A percentile compares a stretch with the other conserved stretches of the same genome.
These are phyloP conservation scores for Lablab purpureus DNA, from an alignment of 306 rosid species.

Conservation along the genomic window DNA sequence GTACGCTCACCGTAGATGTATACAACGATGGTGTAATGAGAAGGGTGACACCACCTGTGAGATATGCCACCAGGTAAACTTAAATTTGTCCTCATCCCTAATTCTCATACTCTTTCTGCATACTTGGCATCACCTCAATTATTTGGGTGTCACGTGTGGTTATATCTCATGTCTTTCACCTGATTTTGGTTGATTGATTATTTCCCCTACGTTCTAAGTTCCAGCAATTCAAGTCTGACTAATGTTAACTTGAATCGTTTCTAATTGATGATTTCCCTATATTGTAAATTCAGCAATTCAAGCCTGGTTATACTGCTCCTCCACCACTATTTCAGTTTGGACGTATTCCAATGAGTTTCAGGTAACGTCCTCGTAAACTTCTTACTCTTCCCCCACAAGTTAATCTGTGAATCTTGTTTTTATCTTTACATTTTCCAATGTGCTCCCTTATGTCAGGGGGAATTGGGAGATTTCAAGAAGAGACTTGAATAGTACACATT, in stretches of 20 bases:
- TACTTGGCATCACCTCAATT: slow-evolving; percentile 18
- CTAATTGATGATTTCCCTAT: slow-evolving; percentile 3
- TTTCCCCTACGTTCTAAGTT: slow-evolving; percentile 23
- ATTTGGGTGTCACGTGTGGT: slow-evolving; percentile 12
- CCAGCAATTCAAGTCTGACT: slow-evolving; percentile 84
- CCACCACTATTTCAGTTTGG: slow-evolving; percentile 87
- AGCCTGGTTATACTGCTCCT: slow-evolving; percentile 92
- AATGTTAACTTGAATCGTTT: slow-evolving; percentile 49
- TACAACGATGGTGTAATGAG: slow-evolving; percentile 97
- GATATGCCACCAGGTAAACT: slow-evolving; percentile 93
- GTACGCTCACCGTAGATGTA: slow-evolving; percentile 94
- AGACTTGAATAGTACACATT: slow-evolving; percentile 69
- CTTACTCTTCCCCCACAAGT: not conserved
- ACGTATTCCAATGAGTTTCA: slow-evolving; percentile 92
- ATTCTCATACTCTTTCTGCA: slow-evolving; percentile 18
- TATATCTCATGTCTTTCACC: not conserved
- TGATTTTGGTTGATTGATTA: not conserved
- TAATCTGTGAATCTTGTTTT: slow-evolving; percentile 3
- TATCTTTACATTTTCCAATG: not conserved
- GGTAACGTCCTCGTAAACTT: slow-evolving; percentile 55
- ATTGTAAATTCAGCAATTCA: slow-evolving; percentile 69
- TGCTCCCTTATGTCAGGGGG: slow-evolving; percentile 64
- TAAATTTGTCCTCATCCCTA: slow-evolving; percentile 5
- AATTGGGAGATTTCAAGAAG: slow-evolving; percentile 95
- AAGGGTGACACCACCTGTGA: slow-evolving; percentile 93